A percentile compares a stretch with the other conserved stretches of the same genome.
phyloP scores from a whole-genome alignment of 2,329 filamentous ascomycete species.

The Beauveria sp. region DNA sequence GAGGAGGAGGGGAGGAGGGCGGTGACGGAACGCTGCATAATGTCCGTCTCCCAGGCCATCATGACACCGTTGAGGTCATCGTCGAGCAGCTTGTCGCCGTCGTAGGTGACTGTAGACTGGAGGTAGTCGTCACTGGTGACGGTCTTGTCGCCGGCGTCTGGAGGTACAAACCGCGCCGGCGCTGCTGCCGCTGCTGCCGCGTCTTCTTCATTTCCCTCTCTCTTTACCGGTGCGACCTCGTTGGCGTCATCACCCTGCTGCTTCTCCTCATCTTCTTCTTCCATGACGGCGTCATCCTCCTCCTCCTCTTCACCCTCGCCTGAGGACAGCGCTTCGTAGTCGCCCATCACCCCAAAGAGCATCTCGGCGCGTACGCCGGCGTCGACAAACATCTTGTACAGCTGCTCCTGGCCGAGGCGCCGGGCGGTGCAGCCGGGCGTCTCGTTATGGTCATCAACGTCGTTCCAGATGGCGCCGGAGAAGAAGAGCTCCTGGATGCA shows the following conservation, averaged over 20 bases:
- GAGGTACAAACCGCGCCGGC: slow-evolving; percentile 24
- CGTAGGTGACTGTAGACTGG: slow-evolving; percentile 56
- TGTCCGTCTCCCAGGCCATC: slow-evolving; percentile 88
- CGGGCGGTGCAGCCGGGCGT: slow-evolving; percentile 84
- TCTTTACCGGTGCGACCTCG: not conserved
- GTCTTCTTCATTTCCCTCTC: not conserved
- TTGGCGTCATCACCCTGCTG: slow-evolving; percentile 15
- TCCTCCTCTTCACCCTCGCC: slow-evolving; percentile 45
- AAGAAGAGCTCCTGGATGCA: slow-evolving; percentile 71
- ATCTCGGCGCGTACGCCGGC: slow-evolving; percentile 88
- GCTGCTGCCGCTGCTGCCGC: not conserved
- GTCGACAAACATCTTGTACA: slow-evolving; percentile 80
- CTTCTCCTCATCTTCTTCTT: slow-evolving; percentile 26
- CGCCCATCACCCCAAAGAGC: slow-evolving; percentile 72
- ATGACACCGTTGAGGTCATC: slow-evolving; percentile 75
- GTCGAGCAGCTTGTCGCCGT: slow-evolving; percentile 62
- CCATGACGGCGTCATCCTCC: slow-evolving; percentile 37
- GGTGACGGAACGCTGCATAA: slow-evolving; percentile 72
- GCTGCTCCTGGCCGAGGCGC: slow-evolving; percentile 55
- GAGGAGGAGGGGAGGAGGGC: slow-evolving; percentile 45
- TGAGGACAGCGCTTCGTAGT: slow-evolving; percentile 66
- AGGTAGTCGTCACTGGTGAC: slow-evolving; percentile 64
- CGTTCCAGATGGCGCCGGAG: slow-evolving; percentile 95
- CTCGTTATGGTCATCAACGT: slow-evolving; percentile 77
- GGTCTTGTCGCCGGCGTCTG: slow-evolving; percentile 31